Conservation (phyloP, 176 grass and related monocot genomes). For the Thalia dealbata region DNA sequence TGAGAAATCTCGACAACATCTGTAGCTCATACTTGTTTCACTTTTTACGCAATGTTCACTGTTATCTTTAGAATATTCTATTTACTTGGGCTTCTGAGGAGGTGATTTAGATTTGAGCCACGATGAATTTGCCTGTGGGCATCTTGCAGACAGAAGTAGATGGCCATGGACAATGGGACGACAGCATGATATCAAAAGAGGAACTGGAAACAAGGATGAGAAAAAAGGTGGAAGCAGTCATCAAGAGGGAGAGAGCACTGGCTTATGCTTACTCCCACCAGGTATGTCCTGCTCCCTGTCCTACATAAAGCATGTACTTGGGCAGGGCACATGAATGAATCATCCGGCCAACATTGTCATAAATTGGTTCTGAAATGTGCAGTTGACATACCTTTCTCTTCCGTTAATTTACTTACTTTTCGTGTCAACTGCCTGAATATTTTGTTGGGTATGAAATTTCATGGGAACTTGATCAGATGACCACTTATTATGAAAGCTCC, state of each 20-base stretch:
- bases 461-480: no score
- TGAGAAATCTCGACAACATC: not conserved
- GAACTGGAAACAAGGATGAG: slow-evolving; percentile 46
- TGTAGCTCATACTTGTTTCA: not conserved
- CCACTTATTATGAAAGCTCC: not conserved
- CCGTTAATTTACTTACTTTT: not conserved
- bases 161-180: slow-evolving; percentile 43
- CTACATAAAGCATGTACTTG: not conserved
- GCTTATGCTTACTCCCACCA: slow-evolving; percentile 95
- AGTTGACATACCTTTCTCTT: not conserved
- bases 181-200: slow-evolving; percentile 53
- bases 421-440: no score
- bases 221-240: slow-evolving; percentile 72
- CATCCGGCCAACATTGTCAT: no score
- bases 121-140: not conserved
- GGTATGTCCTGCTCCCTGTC: slow-evolving; percentile 16
- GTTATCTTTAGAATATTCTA: not conserved
- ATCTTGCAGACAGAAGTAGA: slow-evolving; percentile 9
- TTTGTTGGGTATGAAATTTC: no score
- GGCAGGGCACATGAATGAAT: no score
- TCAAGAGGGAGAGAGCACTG: slow-evolving; percentile 77
- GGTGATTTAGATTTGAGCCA: not conserved
- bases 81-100: no score
- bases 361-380: not conserved
- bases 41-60: not conserved